A percentile compares a stretch with the other conserved stretches of the same genome.
These are phyloP conservation scores for Mycena rebaudengoi DNA, from an alignment of 768 basidiomycete species.

Conservation along the genomic window DNA sequence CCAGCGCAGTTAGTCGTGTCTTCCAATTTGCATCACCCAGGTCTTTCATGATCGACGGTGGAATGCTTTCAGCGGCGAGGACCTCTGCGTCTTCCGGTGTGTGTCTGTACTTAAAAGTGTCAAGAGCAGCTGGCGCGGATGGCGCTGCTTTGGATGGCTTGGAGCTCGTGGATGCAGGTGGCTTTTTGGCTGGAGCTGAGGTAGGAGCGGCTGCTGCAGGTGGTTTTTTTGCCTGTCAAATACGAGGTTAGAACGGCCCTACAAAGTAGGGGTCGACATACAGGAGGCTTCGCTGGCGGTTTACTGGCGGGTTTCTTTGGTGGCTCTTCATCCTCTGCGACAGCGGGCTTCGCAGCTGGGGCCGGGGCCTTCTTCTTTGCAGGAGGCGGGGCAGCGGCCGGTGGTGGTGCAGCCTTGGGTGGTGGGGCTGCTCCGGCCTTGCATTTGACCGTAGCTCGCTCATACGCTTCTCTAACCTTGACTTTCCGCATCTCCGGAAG, in stretches of 20 bases:
- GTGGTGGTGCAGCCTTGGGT: conserved; percentile 46
- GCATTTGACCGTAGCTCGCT: conserved; percentile 91
- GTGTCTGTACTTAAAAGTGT: conserved; percentile 91
- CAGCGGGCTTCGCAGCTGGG: conserved; percentile 29
- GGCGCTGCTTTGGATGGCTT: conserved; percentile 57
- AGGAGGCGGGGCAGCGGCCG: conserved; percentile 38
- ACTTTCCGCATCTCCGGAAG: conserved; percentile 87
- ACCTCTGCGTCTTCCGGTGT: conserved; percentile 92
- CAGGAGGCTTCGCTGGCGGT: conserved; percentile 49
- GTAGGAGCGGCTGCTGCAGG: conserved; percentile 45
- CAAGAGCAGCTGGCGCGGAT: conserved; percentile 64
- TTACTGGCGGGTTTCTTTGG: conserved; percentile 54
- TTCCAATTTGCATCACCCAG: conserved; percentile 96
- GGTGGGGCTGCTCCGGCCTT: conserved; percentile 70
- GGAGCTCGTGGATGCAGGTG: conserved; percentile 45
- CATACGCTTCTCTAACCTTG: conserved; percentile 94
- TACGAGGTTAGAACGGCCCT: conserved; percentile 7
- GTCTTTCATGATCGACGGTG: conserved; percentile 71
- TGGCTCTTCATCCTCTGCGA: conserved; percentile 39
- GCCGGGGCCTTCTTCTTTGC: conserved; percentile 44
- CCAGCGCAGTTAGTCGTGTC: conserved; percentile 83
- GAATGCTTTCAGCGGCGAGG: conserved; percentile 77
- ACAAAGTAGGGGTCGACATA: conserved; percentile 22
- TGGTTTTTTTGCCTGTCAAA: conserved; percentile 60
- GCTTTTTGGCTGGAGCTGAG: conserved; percentile 53